Percentiles rank a stretch among this genome's conserved stretches.
Conservation (phyloP, 1,284 basidiomycete genomes). For the Cutaneotrichosporon spelunceum region DNA sequence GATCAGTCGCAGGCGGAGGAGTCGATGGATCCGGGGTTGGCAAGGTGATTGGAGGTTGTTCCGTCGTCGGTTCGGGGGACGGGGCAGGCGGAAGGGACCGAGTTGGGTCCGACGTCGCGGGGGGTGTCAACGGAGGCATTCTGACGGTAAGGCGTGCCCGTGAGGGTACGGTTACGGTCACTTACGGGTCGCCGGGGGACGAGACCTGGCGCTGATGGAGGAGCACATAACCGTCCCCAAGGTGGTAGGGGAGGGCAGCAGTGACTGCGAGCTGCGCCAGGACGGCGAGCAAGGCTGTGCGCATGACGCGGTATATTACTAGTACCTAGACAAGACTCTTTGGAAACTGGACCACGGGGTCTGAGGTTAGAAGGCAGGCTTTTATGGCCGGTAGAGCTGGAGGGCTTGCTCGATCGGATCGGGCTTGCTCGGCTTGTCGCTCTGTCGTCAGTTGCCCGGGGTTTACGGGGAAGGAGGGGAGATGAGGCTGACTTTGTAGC, state of each 20-base stretch:
- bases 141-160: conserved; percentile 1
- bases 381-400: background rate
- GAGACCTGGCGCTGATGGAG: background rate
- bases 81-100: background rate
- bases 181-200: background rate
- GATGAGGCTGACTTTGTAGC: background rate
- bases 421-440: no score
- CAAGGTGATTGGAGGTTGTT: background rate
- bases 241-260: background rate
- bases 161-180: background rate
- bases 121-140: background rate
- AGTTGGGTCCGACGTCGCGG: background rate
- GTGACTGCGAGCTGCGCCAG: background rate
- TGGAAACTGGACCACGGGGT: background rate
- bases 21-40: background rate
- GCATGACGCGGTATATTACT: background rate
- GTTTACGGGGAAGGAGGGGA: background rate
- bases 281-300: background rate
- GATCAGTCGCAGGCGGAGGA: background rate
- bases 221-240: background rate
- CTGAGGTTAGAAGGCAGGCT: background rate
- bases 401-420: no score
- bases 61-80: background rate
- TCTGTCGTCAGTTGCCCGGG: background rate
- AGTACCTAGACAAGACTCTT: background rate